phyloP scores from a whole-genome alignment of 495 filamentous ascomycete species.

The Aspergillus leporis region DNA sequence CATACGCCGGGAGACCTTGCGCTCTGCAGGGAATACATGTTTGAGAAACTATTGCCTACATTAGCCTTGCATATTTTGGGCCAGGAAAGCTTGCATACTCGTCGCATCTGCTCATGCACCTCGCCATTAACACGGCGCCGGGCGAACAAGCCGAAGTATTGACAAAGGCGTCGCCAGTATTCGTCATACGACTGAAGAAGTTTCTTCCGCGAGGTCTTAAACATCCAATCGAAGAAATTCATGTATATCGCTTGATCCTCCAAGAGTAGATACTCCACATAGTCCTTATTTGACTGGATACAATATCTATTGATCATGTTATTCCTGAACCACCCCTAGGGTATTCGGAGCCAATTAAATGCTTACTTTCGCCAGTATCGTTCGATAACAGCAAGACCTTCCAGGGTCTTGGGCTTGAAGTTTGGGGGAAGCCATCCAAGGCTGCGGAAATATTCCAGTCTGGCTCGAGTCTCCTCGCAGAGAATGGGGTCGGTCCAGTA shows the following conservation, averaged over 20 bases:
- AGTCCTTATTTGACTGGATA: constrained; percentile 30
- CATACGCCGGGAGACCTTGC: constrained; percentile 14
- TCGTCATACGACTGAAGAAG: constrained; percentile 30
- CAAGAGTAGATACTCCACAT: constrained; percentile 26
- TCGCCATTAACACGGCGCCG: constrained; percentile 18
- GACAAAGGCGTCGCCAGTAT: constrained; percentile 29
- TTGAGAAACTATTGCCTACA: constrained; percentile 21
- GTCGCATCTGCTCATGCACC: constrained; percentile 26
- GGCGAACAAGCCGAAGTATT: constrained; percentile 31
- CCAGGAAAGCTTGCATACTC: constrained; percentile 16
- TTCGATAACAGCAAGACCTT: constrained; percentile 28
- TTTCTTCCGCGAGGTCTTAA: constrained; percentile 27
- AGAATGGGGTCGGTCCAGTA: constrained; percentile 36
- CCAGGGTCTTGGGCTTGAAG: constrained; percentile 29
- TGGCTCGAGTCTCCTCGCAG: constrained; percentile 31
- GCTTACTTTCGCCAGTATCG: constrained; percentile 31
- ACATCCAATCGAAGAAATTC: constrained; percentile 37
- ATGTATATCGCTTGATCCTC: constrained; percentile 31
- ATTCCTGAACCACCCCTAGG: constrained; percentile 6
- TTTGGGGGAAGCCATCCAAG: constrained; percentile 34
- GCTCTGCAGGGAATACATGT: constrained; percentile 15
- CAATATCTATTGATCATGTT: constrained; percentile 28
- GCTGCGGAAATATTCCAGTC: constrained; percentile 30
- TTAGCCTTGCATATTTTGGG: constrained; percentile 14
- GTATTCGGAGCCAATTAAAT: not conserved